A percentile compares a stretch with the other conserved stretches of the same genome.
Evolutionary conservation across 2,329 filamentous ascomycete species (phyloP).

Genomic region (Ciborinia camelliae): DNA sequence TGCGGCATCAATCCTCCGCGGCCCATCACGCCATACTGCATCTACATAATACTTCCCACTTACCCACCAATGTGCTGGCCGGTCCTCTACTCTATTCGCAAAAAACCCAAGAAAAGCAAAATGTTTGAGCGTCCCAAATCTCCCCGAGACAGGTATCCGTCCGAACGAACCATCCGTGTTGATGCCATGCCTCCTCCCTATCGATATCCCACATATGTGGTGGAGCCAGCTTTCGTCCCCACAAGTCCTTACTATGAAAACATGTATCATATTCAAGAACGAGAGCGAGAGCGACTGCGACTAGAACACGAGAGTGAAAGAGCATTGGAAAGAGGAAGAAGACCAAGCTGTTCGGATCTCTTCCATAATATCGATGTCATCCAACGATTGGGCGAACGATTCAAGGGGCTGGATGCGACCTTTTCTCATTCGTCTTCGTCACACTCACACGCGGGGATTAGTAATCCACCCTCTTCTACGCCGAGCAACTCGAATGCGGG

Average conservation of each 20-base stretch:
- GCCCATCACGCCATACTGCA: not conserved
- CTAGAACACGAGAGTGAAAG: not conserved
- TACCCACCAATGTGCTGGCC: constrained; percentile 7
- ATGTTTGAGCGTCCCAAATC: not conserved
- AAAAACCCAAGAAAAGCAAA: not conserved
- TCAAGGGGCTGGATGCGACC: not conserved
- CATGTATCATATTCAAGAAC: not conserved
- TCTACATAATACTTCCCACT: not conserved
- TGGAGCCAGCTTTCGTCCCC: not conserved
- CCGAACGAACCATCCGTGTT: not conserved
- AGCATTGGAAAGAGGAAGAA: not conserved
- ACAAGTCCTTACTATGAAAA: not conserved
- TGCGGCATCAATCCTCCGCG: not conserved
- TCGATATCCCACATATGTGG: not conserved
- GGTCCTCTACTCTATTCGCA: not conserved
- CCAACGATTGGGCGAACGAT: constrained; percentile 8
- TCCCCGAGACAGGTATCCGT: not conserved
- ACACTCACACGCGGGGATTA: too few species aligned
- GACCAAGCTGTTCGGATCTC: constrained; percentile 6
- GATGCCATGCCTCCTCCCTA: constrained; percentile 6
- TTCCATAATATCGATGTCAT: constrained; percentile 8
- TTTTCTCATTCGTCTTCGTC: not conserved
- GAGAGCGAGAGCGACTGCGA: not conserved
- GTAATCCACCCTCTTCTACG: too few species aligned
- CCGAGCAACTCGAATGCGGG: not conserved